These are phyloP conservation scores for Fonsecaea pedrosoi DNA, from an alignment of 2,329 filamentous ascomycete genomes.

Conservation along the genomic window DNA sequence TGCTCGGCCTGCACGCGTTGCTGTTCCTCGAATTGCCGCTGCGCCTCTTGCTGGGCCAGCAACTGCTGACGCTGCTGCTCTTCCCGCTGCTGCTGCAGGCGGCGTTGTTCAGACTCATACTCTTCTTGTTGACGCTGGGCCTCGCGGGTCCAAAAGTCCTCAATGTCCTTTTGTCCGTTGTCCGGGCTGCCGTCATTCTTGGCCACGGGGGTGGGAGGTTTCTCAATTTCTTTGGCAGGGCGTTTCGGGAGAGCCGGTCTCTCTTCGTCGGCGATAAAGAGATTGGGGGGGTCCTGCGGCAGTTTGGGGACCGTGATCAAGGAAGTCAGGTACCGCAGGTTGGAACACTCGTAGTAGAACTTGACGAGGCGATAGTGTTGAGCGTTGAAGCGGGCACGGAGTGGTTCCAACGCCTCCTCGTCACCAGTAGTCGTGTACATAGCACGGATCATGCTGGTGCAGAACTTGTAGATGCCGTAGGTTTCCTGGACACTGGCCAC, in stretches of 20 bases:
- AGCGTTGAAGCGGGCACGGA: slow-evolving; percentile 87
- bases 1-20: slow-evolving; percentile 87
- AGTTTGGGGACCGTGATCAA: slow-evolving; percentile 96
- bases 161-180: slow-evolving; percentile 78
- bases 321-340: slow-evolving; percentile 93
- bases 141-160: slow-evolving; percentile 97
- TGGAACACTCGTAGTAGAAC: slow-evolving; percentile 99
- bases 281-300: slow-evolving; percentile 88
- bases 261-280: slow-evolving; percentile 83
- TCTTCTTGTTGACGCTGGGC: slow-evolving; percentile 89
- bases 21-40: slow-evolving; percentile 95
- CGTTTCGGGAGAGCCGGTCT: slow-evolving; percentile 82
- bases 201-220: slow-evolving; percentile 71
- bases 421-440: slow-evolving; percentile 98
- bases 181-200: slow-evolving; percentile 69
- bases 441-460: slow-evolving; percentile 97
- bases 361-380: slow-evolving; percentile 96
- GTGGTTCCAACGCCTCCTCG: slow-evolving; percentile 86
- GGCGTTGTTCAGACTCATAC: slow-evolving; percentile 91
- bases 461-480: slow-evolving; percentile 99
- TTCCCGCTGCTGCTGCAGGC: slow-evolving; percentile 85
- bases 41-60: slow-evolving; percentile 80
- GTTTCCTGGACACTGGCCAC: slow-evolving; percentile 96
- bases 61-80: slow-evolving; percentile 81
- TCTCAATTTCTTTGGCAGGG: slow-evolving; percentile 72